Percentiles rank a stretch among this genome's conserved stretches.
Conservation (phyloP, 768 basidiomycete genomes). For the Gymnopilus junonius region DNA sequence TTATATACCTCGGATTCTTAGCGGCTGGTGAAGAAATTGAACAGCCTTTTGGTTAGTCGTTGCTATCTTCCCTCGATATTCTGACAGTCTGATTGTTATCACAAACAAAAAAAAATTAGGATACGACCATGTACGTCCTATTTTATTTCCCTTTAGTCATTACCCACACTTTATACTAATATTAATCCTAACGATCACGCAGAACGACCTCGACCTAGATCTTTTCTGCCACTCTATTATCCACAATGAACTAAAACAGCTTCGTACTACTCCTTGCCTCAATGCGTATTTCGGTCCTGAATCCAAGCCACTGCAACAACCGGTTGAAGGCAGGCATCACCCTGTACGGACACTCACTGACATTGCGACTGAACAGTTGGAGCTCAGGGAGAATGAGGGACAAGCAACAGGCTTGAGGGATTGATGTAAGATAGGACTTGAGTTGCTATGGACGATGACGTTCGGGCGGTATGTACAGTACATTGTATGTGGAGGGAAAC, state of each 20-base stretch:
- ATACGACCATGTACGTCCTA: constrained; percentile 57
- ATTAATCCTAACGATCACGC: neutral
- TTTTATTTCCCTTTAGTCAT: neutral
- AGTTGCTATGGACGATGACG: too few relatives aligned
- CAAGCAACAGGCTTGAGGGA: neutral
- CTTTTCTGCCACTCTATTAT: constrained; percentile 63
- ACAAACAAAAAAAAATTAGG: constrained; percentile 40
- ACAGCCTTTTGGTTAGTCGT: constrained; percentile 61
- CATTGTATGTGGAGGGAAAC: too few relatives aligned
- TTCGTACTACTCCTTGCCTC: constrained; percentile 53
- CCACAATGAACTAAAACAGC: constrained; percentile 56
- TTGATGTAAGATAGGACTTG: too few relatives aligned
- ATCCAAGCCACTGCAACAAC: neutral
- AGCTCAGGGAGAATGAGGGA: neutral
- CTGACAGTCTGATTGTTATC: neutral
- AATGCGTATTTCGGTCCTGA: constrained; percentile 49
- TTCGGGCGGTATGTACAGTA: too few relatives aligned
- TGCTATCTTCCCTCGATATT: too few relatives aligned
- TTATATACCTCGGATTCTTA: constrained; percentile 78
- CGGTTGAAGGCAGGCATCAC: neutral
- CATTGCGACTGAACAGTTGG: neutral
- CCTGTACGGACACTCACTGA: neutral
- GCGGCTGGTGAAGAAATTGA: constrained; percentile 75
- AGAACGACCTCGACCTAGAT: constrained; percentile 74
- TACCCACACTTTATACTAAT: neutral